Evolutionary conservation across 1,284 basidiomycete species (phyloP).

Genomic region (Anthracocystis walkeri): DNA sequence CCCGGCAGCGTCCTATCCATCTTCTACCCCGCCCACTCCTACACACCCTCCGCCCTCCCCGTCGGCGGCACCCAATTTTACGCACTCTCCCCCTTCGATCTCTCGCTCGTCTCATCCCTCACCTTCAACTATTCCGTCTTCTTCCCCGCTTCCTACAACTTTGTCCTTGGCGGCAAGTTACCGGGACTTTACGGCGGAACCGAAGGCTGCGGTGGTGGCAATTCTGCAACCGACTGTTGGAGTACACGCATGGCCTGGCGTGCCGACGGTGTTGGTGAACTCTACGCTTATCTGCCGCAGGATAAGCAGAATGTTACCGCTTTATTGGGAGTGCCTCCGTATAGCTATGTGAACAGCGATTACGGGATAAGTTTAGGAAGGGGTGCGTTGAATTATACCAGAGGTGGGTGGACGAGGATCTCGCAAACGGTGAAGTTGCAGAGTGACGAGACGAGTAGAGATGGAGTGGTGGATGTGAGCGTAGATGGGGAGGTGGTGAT

Average conservation of each 20-base stretch:
- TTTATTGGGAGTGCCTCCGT: constrained; percentile 31
- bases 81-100: constrained; percentile 21
- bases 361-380: constrained; percentile 54
- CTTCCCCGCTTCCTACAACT: constrained; percentile 70
- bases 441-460: not conserved
- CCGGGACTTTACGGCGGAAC: constrained; percentile 71
- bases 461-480: constrained; percentile 37
- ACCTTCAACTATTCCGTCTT: constrained; percentile 68
- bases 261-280: constrained; percentile 61
- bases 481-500: constrained; percentile 26
- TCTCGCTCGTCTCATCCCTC: constrained; percentile 9
- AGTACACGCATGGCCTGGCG: constrained; percentile 71
- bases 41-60: constrained; percentile 60
- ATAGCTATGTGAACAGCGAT: constrained; percentile 39
- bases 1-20: constrained; percentile 10
- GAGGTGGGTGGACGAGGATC: constrained; percentile 41
- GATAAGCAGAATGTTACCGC: constrained; percentile 29
- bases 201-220: constrained; percentile 70
- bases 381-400: constrained; percentile 30
- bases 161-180: constrained; percentile 71
- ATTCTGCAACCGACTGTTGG: constrained; percentile 70
- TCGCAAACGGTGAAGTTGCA: constrained; percentile 40
- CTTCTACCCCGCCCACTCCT: constrained; percentile 71
- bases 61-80: constrained; percentile 42
- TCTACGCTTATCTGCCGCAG: constrained; percentile 74